Conservation (phyloP, 768 basidiomycete genomes). For the Suillus variegatus region DNA sequence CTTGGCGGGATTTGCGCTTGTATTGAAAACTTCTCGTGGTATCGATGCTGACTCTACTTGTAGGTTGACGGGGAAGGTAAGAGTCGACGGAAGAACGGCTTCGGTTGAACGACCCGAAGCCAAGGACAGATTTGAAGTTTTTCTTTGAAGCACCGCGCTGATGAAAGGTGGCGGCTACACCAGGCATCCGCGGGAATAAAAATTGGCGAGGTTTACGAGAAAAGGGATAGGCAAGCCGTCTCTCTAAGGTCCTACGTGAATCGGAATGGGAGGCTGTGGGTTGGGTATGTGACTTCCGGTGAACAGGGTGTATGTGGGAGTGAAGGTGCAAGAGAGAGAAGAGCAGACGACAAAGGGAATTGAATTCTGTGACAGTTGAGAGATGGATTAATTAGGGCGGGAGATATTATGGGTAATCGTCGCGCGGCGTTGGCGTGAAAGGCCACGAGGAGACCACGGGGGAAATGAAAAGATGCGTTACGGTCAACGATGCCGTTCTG, state of each 20-base stretch:
- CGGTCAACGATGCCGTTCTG: constrained; percentile 7
- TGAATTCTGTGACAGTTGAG: constrained; percentile 12
- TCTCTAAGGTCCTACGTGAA: not conserved
- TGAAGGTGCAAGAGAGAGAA: constrained; percentile 15
- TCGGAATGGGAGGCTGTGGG: constrained; percentile 23
- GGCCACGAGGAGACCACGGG: constrained; percentile 26
- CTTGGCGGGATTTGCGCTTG: constrained; percentile 36
- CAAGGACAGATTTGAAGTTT: constrained; percentile 51
- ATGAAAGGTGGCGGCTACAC: constrained; percentile 37
- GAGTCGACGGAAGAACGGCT: constrained; percentile 31
- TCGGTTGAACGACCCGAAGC: constrained; percentile 41
- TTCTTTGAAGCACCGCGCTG: constrained; percentile 40
- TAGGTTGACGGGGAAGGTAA: constrained; percentile 27
- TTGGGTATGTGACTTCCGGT: constrained; percentile 26
- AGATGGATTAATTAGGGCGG: constrained; percentile 33
- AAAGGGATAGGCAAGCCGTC: not conserved
- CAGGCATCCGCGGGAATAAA: constrained; percentile 43
- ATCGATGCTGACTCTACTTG: constrained; percentile 47
- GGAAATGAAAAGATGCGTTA: not conserved
- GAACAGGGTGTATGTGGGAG: constrained; percentile 26
- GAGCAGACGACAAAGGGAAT: constrained; percentile 27
- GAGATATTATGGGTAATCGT: constrained; percentile 29
- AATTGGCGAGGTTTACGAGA: constrained; percentile 5
- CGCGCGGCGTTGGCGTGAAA: constrained; percentile 37
- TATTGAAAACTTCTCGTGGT: constrained; percentile 38